phyloP scores from a whole-genome alignment of 1,284 basidiomycete genomes.

The Xerocomus minutiporus region DNA sequence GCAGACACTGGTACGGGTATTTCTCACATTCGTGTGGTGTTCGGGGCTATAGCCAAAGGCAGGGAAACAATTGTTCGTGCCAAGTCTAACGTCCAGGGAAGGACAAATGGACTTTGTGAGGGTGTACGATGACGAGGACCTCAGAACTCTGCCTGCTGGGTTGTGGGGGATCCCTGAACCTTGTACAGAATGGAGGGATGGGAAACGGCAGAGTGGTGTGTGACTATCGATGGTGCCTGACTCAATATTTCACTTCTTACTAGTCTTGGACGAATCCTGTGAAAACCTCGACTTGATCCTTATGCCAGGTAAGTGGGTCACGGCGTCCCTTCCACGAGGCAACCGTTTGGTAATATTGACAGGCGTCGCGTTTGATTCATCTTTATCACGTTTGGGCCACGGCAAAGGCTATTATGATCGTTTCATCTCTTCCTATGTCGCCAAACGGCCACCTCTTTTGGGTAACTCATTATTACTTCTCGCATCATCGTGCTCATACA shows the following conservation, averaged over 20 bases:
- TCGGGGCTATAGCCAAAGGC: slow-evolving; percentile 2
- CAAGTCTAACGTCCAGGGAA: slow-evolving; percentile 48
- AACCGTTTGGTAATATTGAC: slow-evolving; percentile 33
- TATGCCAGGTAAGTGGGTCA: slow-evolving; percentile 52
- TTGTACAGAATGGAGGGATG: slow-evolving; percentile 39
- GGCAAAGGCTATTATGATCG: slow-evolving; percentile 79
- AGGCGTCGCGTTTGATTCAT: slow-evolving; percentile 75
- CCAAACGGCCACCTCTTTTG: slow-evolving; percentile 45
- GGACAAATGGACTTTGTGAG: slow-evolving; percentile 64
- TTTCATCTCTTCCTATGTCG: slow-evolving; percentile 56
- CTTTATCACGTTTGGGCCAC: slow-evolving; percentile 68
- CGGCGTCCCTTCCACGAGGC: slow-evolving; percentile 10
- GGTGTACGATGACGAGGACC: slow-evolving; percentile 55
- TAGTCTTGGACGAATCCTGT: slow-evolving; percentile 43
- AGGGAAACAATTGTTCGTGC: slow-evolving; percentile 71
- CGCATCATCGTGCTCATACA: slow-evolving; percentile 12
- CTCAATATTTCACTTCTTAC: slow-evolving; percentile 4
- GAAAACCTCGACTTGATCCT: slow-evolving; percentile 60
- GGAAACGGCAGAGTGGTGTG: slow-evolving; percentile 49
- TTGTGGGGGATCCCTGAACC: slow-evolving; percentile 76
- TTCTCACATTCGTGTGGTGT: neutral
- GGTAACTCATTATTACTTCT: slow-evolving; percentile 37
- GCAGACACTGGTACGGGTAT: slow-evolving; percentile 24
- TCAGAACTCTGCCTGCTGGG: slow-evolving; percentile 51
- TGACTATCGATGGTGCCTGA: slow-evolving; percentile 9